phyloP scores from a whole-genome alignment of 1,284 basidiomycete species.

The Sparassis latifolia region DNA sequence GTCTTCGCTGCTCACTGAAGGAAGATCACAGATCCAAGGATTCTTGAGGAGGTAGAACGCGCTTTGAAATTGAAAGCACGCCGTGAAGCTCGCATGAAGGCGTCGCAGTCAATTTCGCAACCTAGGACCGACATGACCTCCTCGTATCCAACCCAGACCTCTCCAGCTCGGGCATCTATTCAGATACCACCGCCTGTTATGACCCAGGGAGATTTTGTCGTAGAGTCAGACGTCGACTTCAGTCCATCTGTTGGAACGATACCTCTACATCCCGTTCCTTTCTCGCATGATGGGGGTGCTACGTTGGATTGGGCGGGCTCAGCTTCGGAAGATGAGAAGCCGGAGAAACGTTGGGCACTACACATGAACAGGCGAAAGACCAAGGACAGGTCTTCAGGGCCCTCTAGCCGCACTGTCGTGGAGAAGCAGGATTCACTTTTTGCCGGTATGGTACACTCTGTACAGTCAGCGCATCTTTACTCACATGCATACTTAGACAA shows the following conservation, averaged over 20 bases:
- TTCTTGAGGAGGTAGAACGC: slow-evolving; percentile 69
- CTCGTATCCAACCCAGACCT: slow-evolving; percentile 25
- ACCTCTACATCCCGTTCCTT: slow-evolving; percentile 49
- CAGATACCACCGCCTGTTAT: slow-evolving; percentile 7
- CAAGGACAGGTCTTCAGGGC: slow-evolving; percentile 41
- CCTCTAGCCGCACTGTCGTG: slow-evolving; percentile 34
- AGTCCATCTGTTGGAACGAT: slow-evolving; percentile 52
- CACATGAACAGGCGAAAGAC: slow-evolving; percentile 51
- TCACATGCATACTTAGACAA: slow-evolving; percentile 39
- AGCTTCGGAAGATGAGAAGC: slow-evolving; percentile 44
- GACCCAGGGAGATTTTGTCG: slow-evolving; percentile 13
- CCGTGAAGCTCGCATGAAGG: slow-evolving; percentile 56
- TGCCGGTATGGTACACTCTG: slow-evolving; percentile 12
- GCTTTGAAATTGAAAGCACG: slow-evolving; percentile 64
- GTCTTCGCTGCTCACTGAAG: slow-evolving; percentile 6
- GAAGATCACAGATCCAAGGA: slow-evolving; percentile 49
- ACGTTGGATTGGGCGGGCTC: slow-evolving; percentile 64
- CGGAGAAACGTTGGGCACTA: slow-evolving; percentile 55
- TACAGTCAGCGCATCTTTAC: not conserved
- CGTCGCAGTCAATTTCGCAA: slow-evolving; percentile 24
- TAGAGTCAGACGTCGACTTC: slow-evolving; percentile 57
- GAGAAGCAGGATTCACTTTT: slow-evolving; percentile 27
- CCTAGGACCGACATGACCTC: slow-evolving; percentile 18
- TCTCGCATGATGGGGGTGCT: slow-evolving; percentile 56
- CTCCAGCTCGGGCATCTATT: slow-evolving; percentile 24